Base-by-base conservation (phyloP, 805 yeast genomes). In the Hanseniaspora lachancei region DNA sequence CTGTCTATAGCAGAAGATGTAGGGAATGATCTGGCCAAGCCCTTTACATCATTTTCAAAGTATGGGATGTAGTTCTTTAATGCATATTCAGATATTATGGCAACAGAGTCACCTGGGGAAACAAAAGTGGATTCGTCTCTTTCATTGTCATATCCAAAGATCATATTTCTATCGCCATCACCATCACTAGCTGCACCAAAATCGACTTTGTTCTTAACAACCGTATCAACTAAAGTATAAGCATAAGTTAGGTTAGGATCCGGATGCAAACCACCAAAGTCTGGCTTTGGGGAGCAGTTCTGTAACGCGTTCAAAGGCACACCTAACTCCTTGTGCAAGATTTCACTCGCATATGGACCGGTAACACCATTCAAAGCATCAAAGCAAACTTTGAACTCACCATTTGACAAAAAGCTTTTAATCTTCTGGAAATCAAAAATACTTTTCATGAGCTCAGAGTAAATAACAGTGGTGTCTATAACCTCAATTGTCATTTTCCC, bases 171-270 rank as follows among this genome's bases (percentile, higher is more conserved):
- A 68, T 91, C 98, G 69, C 98, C 98, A 64, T 91, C 98, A 70
- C 98, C 98, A 67, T 88, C 98, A n/a, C 95, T 85, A 9, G 97
- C 97, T 40, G 97, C 97, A 60, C 98, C 98, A 68, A 91, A 91
- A 8, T 91, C 86, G 61, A 89, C 86, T 58, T 80, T 72, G 58
- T 85, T 85, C 21, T 70, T 66, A 65, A 93, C 97, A n/a, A 91
- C 98, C 60, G 77, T 77, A 36, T 79, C 84, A 21, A 91, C 98
- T 60, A 91, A 75, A 20, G 95, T 81, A 58, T 77, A 79, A 12
- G 97, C 98, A 66, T 93, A 91, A 15, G 97, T 89, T 69, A 91
- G 77, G 72, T 91, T 91, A 61, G 98, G 98, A 71, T 91, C 98
- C 21, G 98, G 98, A 69, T 91, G 98, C 62, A 89, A 75, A 0